These are phyloP conservation scores for Limnanthes douglasii DNA, from an alignment of 345 rosid genomes.

Conservation along the genomic window DNA sequence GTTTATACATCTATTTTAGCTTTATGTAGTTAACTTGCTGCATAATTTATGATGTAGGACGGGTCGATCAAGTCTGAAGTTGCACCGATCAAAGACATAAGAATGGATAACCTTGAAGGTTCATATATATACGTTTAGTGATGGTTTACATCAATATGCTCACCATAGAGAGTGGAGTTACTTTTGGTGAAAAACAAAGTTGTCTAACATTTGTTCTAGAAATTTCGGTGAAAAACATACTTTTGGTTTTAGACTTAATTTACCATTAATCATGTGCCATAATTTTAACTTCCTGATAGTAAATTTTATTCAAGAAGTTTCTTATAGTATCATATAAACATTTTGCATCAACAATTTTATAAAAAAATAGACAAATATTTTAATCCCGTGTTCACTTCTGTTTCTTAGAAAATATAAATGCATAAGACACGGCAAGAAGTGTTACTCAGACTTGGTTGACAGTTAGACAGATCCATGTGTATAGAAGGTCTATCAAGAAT, in stretches of 20 bases:
- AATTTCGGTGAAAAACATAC: too few species aligned
- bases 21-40: background rate
- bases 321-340: too few species aligned
- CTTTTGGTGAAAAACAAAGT: background rate
- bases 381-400: background rate
- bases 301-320: too few species aligned
- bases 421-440: conserved; percentile 47
- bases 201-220: too few species aligned
- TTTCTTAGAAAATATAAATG: conserved; percentile 26
- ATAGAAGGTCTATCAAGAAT: conserved; percentile 31
- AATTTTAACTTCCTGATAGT: too few species aligned
- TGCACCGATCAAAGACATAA: conserved; percentile 9
- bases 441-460: conserved; percentile 49
- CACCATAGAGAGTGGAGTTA: background rate
- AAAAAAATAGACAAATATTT: background rate
- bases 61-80: conserved; percentile 13
- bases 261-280: too few species aligned
- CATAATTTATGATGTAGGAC: conserved; percentile 4
- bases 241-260: too few species aligned
- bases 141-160: background rate
- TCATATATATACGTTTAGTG: conserved; percentile 6
- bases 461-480: conserved; percentile 31
- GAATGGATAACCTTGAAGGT: conserved; percentile 30
- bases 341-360: too few species aligned
- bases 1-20: background rate